phyloP scores from a whole-genome alignment of 495 filamentous ascomycete species.

The Pseudevernia furfuracea region DNA sequence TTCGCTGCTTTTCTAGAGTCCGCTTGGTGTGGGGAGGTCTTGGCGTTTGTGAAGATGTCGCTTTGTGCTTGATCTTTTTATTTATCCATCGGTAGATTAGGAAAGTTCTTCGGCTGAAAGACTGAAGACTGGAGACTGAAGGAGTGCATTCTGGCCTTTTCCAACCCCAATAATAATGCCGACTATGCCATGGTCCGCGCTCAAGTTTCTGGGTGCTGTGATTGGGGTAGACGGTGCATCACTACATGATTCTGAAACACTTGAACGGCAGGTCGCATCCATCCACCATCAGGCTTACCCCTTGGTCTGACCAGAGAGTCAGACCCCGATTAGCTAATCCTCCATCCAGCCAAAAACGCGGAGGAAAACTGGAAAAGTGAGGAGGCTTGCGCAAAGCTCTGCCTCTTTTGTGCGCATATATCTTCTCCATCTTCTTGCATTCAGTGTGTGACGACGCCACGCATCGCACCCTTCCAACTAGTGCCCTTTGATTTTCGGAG shows the following conservation, averaged over 20 bases:
- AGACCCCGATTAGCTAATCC: background rate
- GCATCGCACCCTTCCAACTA: background rate
- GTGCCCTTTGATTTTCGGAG: conserved; percentile 15
- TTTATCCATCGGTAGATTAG: too few species aligned
- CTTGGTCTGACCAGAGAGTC: conserved; percentile 3
- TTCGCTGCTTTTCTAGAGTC: too few species aligned
- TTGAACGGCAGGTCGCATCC: conserved; percentile 4
- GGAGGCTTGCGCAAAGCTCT: background rate
- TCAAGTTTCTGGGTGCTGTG: conserved; percentile 2
- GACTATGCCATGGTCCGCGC: background rate
- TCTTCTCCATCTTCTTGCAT: background rate
- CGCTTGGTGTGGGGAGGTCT: background rate
- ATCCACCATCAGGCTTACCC: background rate
- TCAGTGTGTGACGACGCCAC: background rate
- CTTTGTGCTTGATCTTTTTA: background rate
- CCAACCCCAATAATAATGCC: background rate
- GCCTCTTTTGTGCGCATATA: conserved; percentile 19
- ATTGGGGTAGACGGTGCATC: conserved; percentile 13
- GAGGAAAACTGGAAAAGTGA: background rate
- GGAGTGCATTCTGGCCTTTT: background rate
- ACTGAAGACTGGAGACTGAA: too few species aligned
- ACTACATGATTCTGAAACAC: conserved; percentile 16
- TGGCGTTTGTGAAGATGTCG: background rate
- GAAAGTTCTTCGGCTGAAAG: too few species aligned
- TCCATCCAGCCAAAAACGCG: background rate